Evolutionary conservation across 495 filamentous ascomycete genomes (phyloP), one percentile per base, ranked within the genome.

Genomic region (Peziza echinospora): DNA sequence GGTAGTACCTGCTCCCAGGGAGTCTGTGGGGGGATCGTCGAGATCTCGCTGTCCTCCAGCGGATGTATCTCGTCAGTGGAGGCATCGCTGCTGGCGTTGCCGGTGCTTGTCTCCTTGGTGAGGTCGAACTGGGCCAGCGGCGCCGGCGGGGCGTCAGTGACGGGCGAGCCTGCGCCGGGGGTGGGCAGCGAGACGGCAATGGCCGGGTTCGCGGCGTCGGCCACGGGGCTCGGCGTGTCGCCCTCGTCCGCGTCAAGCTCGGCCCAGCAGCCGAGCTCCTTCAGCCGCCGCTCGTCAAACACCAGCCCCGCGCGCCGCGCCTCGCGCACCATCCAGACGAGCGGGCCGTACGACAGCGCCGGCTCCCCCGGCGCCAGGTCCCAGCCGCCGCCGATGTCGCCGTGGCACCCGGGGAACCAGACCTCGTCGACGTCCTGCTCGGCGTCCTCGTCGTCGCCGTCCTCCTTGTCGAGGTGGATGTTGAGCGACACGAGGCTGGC

Each of bases 351-450:
- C 47, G 76, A 81, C 10, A 84, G 67, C 2, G 78, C 61, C 40
- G 68, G 65, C 56, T 76, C 71, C 0, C 67, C 75, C 0, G 62
- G 54, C 0, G 64, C 50, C 4, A 78, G 61, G 46, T 75, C 74
- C 84, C 84, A 92, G 1, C 84, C 84, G 21, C 84, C 84, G 13
- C 84, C 84, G 24, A 91, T 75, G 51, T 91, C 84, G 8, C 72
- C 82, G 54, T 91, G 84, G 26, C 77, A 75, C 30, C 83, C 83
- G 0, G 80, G 69, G 57, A 89, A 91, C 83, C 83, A 89, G 8
- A 86, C 66, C 50, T 85, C 81, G 53, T 82, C 75, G 47, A 89
- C 78, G 53, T 87, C 79, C 51, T 86, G 80, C 19, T 72, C 67
- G 0, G 56, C 61, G 0, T 70, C 67, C 17, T 80, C 76, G 26